Conservation (phyloP, 1,139 yeast genomes). For the Candida dubliniensis region DNA sequence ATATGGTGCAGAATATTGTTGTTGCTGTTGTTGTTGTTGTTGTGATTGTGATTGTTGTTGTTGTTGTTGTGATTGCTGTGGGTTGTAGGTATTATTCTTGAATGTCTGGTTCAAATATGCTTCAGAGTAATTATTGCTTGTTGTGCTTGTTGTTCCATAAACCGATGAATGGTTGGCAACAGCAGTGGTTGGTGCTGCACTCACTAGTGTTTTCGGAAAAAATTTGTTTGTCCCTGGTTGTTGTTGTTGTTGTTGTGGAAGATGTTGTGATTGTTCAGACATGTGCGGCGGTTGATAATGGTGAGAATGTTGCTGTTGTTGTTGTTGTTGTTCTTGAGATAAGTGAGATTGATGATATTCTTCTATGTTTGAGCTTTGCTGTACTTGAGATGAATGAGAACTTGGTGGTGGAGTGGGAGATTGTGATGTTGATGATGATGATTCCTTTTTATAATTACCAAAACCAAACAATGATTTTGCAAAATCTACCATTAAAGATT, state of each 20-base stretch:
- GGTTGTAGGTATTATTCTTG: slow-evolving; percentile 15
- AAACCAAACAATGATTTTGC: slow-evolving; percentile 63
- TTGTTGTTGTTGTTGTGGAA: slow-evolving; percentile 8
- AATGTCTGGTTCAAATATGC: slow-evolving; percentile 28
- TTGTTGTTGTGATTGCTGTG: slow-evolving; percentile 12
- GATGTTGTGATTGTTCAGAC: slow-evolving; percentile 1
- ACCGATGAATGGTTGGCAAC: slow-evolving; percentile 61
- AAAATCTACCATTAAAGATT: slow-evolving; percentile 56
- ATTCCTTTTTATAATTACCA: slow-evolving; percentile 44
- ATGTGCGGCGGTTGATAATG: neutral
- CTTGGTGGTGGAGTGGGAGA: slow-evolving; percentile 16
- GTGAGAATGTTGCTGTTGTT: slow-evolving; percentile 7
- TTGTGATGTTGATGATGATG: slow-evolving; percentile 9
- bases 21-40: slow-evolving; percentile 14
- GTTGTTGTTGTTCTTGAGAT: slow-evolving; percentile 1
- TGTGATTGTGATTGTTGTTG: slow-evolving; percentile 9
- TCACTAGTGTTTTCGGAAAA: slow-evolving; percentile 37
- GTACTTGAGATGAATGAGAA: slow-evolving; percentile 5
- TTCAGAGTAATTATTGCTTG: slow-evolving; percentile 20
- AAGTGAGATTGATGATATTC: slow-evolving; percentile 1
- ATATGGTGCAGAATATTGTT: slow-evolving; percentile 6
- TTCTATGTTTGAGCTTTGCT: slow-evolving; percentile 1
- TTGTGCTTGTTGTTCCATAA: slow-evolving; percentile 59
- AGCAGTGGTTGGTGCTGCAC: slow-evolving; percentile 63
- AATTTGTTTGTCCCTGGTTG: slow-evolving; percentile 24